Conservation (phyloP, 805 yeast species). For the Wickerhamiella spandovensis region DNA sequence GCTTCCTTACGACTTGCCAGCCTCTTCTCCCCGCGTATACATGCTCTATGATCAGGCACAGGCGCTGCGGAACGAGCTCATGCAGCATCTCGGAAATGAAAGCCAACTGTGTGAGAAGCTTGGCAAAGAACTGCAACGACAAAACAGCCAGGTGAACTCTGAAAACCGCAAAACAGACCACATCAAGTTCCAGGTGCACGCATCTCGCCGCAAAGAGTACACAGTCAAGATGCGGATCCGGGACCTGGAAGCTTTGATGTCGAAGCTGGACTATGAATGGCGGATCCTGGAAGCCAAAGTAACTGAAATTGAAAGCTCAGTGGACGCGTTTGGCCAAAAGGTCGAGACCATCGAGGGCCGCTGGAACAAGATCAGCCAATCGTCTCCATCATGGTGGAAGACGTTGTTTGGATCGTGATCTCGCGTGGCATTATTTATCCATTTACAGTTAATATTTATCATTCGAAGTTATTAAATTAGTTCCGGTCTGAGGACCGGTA, state of each 20-base stretch:
- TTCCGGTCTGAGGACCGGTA: too few species aligned
- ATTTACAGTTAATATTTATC: not conserved
- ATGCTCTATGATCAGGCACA: constrained; percentile 12
- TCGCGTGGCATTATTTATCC: not conserved
- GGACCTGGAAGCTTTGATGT: constrained; percentile 43
- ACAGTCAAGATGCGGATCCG: constrained; percentile 25
- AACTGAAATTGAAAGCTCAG: constrained; percentile 53
- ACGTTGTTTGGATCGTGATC: not conserved
- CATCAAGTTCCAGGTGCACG: constrained; percentile 17
- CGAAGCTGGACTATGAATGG: constrained; percentile 50
- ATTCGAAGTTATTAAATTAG: not conserved
- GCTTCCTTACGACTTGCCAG: constrained; percentile 13
- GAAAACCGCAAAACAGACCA: constrained; percentile 15
- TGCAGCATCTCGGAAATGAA: constrained; percentile 8
- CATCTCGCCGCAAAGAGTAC: constrained; percentile 16
- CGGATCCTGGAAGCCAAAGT: constrained; percentile 45
- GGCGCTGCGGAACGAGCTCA: constrained; percentile 8
- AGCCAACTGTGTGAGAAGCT: constrained; percentile 6
- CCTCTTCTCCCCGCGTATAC: constrained; percentile 11
- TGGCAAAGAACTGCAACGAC: constrained; percentile 8
- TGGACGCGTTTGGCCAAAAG: constrained; percentile 31
- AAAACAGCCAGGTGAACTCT: constrained; percentile 13
- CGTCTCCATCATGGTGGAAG: not conserved
- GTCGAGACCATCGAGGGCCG: constrained; percentile 26
- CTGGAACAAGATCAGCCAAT: constrained; percentile 5